These are phyloP conservation scores for Erythrophleum fordii DNA, from an alignment of 306 rosid species.

Conservation along the genomic window DNA sequence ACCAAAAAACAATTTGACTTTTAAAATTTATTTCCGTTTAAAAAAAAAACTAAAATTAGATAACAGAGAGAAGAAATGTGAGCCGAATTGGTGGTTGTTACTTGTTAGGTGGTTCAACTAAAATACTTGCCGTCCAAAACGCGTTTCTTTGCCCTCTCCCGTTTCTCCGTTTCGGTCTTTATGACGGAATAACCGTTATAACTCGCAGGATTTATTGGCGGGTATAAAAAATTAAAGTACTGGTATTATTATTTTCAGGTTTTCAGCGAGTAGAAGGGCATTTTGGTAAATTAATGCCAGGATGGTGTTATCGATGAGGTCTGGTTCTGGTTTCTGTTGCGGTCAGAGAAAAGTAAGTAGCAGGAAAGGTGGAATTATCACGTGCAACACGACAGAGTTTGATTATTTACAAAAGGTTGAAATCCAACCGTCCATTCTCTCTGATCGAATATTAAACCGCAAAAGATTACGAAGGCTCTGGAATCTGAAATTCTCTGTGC, in stretches of 20 bases:
- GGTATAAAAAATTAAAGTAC: not conserved
- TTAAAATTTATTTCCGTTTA: not conserved
- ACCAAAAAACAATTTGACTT: not conserved
- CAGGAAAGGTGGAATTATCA: constrained; percentile 39
- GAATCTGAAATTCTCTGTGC: constrained; percentile 2
- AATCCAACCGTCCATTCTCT: constrained; percentile 30
- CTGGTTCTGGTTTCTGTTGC: constrained; percentile 31
- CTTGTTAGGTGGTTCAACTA: constrained; percentile 67
- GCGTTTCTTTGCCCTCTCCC: constrained; percentile 47
- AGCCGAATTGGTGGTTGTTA: constrained; percentile 54
- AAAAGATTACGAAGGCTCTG: not conserved
- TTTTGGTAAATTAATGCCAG: not conserved
- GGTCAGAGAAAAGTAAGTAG: constrained; percentile 33
- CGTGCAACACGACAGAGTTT: constrained; percentile 20
- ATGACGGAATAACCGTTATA: constrained; percentile 32
- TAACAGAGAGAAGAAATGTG: constrained; percentile 29
- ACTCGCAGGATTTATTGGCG: constrained; percentile 3
- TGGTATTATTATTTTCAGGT: not conserved
- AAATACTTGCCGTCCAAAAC: constrained; percentile 65
- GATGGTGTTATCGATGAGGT: constrained; percentile 39
- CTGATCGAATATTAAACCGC: not conserved
- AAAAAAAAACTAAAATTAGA: not conserved
- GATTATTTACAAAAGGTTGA: not conserved
- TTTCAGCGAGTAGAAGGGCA: constrained; percentile 17
- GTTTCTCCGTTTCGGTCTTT: constrained; percentile 40